Evolutionary conservation across 177 flowering plant species (phyloP).

Genomic region (Telopea speciosissima): DNA sequence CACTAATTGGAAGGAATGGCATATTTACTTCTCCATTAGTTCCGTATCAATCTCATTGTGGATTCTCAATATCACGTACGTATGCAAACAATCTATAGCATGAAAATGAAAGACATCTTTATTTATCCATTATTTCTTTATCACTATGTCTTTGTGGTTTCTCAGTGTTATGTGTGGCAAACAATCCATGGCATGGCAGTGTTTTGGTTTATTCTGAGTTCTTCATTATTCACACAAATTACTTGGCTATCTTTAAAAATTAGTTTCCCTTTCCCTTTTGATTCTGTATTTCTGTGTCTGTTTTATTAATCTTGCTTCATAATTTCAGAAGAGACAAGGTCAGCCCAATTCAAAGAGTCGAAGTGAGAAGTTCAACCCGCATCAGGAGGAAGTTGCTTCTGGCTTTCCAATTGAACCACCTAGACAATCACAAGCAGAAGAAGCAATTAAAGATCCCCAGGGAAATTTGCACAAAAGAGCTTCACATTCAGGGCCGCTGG

Average conservation of each 20-base stretch:
- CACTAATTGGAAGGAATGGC: too few species aligned
- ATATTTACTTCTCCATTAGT: too few species aligned
- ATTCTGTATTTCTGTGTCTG: neutral
- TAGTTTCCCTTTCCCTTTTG: neutral
- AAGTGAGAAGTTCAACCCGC: conserved; percentile 86
- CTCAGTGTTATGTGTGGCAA: too few species aligned
- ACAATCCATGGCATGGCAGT: too few species aligned
- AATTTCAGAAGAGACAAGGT: conserved; percentile 68
- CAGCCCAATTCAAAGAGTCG: conserved; percentile 74
- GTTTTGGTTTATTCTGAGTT: too few species aligned
- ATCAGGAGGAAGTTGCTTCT: conserved; percentile 88
- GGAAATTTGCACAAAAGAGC: conserved; percentile 56
- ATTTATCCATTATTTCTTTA: too few species aligned
- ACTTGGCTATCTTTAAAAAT: neutral
- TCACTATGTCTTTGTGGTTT: too few species aligned
- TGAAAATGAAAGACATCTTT: too few species aligned
- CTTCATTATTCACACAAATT: too few species aligned
- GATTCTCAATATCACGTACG: too few species aligned
- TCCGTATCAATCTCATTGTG: too few species aligned
- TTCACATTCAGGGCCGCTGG: conserved; percentile 93
- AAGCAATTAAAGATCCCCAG: conserved; percentile 35
- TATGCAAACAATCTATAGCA: too few species aligned
- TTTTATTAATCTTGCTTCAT: conserved; percentile 3
- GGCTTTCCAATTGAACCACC: conserved; percentile 98
- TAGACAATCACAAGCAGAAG: conserved; percentile 65